Percentiles rank a stretch among this genome's conserved stretches.
Conservation (phyloP, 805 yeast species). For the Ogataea saltuana region DNA sequence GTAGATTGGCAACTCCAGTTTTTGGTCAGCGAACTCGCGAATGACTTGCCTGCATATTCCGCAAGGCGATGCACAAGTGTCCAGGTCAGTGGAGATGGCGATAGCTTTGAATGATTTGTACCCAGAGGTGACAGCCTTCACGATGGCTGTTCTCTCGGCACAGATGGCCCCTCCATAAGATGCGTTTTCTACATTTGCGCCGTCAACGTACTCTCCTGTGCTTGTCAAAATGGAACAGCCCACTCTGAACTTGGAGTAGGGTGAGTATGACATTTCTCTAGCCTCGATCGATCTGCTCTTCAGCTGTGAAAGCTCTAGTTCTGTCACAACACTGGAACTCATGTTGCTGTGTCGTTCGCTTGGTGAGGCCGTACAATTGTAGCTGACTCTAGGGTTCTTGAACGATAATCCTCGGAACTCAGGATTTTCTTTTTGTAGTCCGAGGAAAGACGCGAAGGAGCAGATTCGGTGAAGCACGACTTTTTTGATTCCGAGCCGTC, state of each 20-base stretch:
- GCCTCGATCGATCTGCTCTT: slow-evolving; percentile 23
- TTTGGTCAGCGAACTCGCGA: slow-evolving; percentile 67
- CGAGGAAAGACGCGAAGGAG: not conserved
- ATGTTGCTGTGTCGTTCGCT: too few relatives aligned
- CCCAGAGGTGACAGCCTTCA: slow-evolving; percentile 51
- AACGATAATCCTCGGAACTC: too few relatives aligned
- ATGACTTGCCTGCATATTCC: slow-evolving; percentile 93
- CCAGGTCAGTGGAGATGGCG: slow-evolving; percentile 65
- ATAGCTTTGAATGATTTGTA: slow-evolving; percentile 52
- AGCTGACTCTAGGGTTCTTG: not conserved
- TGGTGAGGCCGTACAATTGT: too few relatives aligned
- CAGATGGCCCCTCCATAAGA: slow-evolving; percentile 78
- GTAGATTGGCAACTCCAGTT: slow-evolving; percentile 49
- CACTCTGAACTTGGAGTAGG: slow-evolving; percentile 78
- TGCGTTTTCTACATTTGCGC: slow-evolving; percentile 94
- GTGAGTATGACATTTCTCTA: slow-evolving; percentile 54
- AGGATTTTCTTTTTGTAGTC: not conserved
- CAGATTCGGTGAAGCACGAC: not conserved
- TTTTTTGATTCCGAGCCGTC: too few relatives aligned
- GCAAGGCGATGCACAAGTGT: slow-evolving; percentile 74
- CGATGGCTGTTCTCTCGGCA: slow-evolving; percentile 72
- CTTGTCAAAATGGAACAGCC: slow-evolving; percentile 72
- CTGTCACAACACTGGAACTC: too few relatives aligned
- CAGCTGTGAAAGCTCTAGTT: slow-evolving; percentile 14
- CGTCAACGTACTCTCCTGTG: slow-evolving; percentile 51